Percentiles rank a stretch among this genome's conserved stretches.
Conservation (phyloP, 495 filamentous ascomycete genomes). For the Penicillium arizonense region DNA sequence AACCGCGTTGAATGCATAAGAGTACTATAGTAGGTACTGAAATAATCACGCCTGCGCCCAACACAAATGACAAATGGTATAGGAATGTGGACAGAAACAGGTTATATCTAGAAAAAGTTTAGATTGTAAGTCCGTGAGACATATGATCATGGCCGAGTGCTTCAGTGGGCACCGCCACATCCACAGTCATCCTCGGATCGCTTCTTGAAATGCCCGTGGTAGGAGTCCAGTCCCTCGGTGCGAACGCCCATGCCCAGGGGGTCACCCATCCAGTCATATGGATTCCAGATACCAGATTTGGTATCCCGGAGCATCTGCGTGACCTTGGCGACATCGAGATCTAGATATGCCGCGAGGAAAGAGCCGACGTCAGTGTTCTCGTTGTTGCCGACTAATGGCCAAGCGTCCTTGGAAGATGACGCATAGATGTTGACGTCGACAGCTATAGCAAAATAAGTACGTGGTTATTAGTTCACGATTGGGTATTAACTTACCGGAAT, state of each 20-base stretch:
- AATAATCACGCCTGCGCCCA: constrained; percentile 1
- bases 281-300: constrained; percentile 10
- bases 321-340: constrained; percentile 71
- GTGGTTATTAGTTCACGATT: not conserved
- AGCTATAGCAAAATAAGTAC: constrained; percentile 33
- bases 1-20: not conserved
- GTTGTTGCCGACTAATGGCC: constrained; percentile 71
- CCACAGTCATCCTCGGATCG: constrained; percentile 38
- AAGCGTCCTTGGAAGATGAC: constrained; percentile 47
- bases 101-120: not conserved
- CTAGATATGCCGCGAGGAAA: constrained; percentile 77
- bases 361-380: constrained; percentile 92
- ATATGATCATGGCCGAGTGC: not conserved
- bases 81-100: not conserved
- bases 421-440: constrained; percentile 94
- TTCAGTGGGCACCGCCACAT: constrained; percentile 37
- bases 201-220: constrained; percentile 51
- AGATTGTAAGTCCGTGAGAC: not conserved
- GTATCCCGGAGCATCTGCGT: constrained; percentile 72
- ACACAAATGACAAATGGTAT: not conserved
- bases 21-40: not conserved
- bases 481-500: constrained; percentile 53
- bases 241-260: constrained; percentile 33
- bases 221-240: constrained; percentile 43
- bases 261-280: constrained; percentile 44